phyloP scores from a whole-genome alignment of 2,329 filamentous ascomycete species.

The Capronia coronata region DNA sequence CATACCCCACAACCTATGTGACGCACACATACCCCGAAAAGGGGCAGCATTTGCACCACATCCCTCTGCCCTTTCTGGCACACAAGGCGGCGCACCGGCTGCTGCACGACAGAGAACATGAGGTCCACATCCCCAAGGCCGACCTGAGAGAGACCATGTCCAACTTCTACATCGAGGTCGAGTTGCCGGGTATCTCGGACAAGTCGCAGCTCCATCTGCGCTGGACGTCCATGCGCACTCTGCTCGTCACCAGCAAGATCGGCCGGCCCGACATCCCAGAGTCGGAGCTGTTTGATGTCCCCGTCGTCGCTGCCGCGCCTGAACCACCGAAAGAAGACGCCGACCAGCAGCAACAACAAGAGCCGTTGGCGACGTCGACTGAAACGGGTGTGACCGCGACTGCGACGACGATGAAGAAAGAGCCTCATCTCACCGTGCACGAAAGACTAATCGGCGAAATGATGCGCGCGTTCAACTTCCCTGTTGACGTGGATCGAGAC shows the following conservation, averaged over 20 bases:
- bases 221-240: slow-evolving; percentile 23
- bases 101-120: slow-evolving; percentile 21
- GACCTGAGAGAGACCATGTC: slow-evolving; percentile 24
- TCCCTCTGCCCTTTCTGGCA: slow-evolving; percentile 17
- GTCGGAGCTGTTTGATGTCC: slow-evolving; percentile 9
- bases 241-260: slow-evolving; percentile 20
- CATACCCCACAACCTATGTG: slow-evolving; percentile 22
- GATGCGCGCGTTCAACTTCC: slow-evolving; percentile 26
- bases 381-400: too few species aligned
- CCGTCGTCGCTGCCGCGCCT: not conserved
- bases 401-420: slow-evolving; percentile 6
- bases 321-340: not conserved
- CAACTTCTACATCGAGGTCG: slow-evolving; percentile 27
- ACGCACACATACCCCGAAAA: slow-evolving; percentile 22
- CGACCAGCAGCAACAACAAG: not conserved
- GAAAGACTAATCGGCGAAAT: slow-evolving; percentile 25
- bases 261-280: slow-evolving; percentile 19
- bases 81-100: slow-evolving; percentile 17
- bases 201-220: slow-evolving; percentile 19
- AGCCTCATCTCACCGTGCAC: slow-evolving; percentile 21
- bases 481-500: slow-evolving; percentile 25
- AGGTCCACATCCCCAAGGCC: slow-evolving; percentile 18
- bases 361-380: not conserved
- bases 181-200: slow-evolving; percentile 25
- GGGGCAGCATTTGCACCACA: slow-evolving; percentile 18